Evolutionary conservation across 805 yeast genomes (phyloP), one percentile per base, ranked within the genome.

Genomic region (Candida cerambycidarum): DNA sequence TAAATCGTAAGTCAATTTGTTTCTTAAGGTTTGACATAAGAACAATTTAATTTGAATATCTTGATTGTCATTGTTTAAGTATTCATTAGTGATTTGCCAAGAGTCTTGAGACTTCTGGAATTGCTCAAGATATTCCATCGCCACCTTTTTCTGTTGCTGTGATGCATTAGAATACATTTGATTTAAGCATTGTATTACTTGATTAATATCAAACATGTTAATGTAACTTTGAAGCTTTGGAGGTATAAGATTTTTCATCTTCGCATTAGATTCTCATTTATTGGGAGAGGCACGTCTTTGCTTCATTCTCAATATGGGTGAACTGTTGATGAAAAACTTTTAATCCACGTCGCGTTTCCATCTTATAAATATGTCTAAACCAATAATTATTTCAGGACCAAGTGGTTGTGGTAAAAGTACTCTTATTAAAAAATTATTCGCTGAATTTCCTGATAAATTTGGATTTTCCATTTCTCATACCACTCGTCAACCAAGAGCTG

Each of bases 371-470:
- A 12, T 59, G 63, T 45, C 65, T 46, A 87, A 93, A 67, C 98
- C 97, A 39, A 83, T 93, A 51, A 97, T 93, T 50, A 78, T 93
- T 48, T 89, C 97, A 32, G 99, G 99, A 53, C 99, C 99, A 43
- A 88, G 97, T 39, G 96, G 92, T 32, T 76, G 97, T 29, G 99
- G 99, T 50, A 93, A 93, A 67, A 89, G 97, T 52, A 93, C 99
- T 10, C 74, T 93, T 42, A 75, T 93, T 61, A 89, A 93, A 70
- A 85, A 83, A 62, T 74, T 93, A 51, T 86, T 93, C 59, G 89
- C 85, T 36, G 98, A 92, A 63, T 89, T 63, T 66, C 99, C 99
- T 47, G 82, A 78, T 54, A 79, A 73, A 48, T 93, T 93, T 68
- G 99, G 98, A 3, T 93, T 93, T 65, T 87, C 96, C 38, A 88